Conservation (phyloP, 768 basidiomycete species). For the Trametes gibbosa region DNA sequence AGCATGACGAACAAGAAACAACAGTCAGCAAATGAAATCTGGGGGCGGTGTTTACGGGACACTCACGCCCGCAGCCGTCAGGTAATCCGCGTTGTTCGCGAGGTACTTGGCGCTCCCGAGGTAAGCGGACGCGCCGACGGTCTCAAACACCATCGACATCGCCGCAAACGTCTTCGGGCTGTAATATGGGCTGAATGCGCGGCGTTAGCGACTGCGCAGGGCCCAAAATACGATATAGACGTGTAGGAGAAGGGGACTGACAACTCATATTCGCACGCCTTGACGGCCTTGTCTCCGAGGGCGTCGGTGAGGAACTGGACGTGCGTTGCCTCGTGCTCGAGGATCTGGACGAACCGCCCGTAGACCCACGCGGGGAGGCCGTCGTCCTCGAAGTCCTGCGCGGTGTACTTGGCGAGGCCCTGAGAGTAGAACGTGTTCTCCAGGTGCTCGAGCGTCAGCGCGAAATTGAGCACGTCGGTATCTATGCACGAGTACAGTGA, state of each 20-base stretch:
- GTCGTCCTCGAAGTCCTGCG: constrained; percentile 42
- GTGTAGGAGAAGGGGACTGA: constrained; percentile 32
- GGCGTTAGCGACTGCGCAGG: not conserved
- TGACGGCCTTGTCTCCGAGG: constrained; percentile 43
- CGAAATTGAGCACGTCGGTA: constrained; percentile 40
- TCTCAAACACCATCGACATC: constrained; percentile 47
- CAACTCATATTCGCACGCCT: constrained; percentile 64
- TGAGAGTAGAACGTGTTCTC: constrained; percentile 44
- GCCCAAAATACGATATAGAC: no score
- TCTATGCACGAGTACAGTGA: constrained; percentile 8
- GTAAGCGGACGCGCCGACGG: constrained; percentile 55
- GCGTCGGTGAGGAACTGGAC: constrained; percentile 48
- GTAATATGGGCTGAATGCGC: constrained; percentile 36
- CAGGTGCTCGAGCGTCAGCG: constrained; percentile 48
- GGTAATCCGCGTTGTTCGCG: constrained; percentile 36
- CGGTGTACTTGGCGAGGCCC: constrained; percentile 44
- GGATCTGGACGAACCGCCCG: constrained; percentile 50
- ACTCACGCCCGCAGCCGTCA: constrained; percentile 48
- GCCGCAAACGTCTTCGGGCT: constrained; percentile 44
- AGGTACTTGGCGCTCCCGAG: constrained; percentile 50
- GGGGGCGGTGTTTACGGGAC: no score
- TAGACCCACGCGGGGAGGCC: constrained; percentile 51
- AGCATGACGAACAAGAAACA: no score
- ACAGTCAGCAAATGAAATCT: not conserved
- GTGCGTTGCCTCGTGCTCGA: constrained; percentile 53